Percentiles rank a stretch among this genome's conserved stretches.
phyloP scores from a whole-genome alignment of 2,329 filamentous ascomycete species.

The Lecanicillium sp. region DNA sequence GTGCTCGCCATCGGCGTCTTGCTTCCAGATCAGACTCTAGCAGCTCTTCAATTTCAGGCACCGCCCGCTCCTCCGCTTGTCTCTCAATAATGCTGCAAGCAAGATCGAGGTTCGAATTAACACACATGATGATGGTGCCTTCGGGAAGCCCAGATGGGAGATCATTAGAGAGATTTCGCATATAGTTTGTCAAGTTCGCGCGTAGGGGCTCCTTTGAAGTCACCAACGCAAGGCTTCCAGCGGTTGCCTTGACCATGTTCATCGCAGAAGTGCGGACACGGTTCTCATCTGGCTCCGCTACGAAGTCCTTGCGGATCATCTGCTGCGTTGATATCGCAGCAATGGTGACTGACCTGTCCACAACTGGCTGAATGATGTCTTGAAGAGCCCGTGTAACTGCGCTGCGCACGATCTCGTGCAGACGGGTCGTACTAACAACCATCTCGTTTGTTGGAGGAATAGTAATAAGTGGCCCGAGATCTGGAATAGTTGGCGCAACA shows the following conservation, averaged over 20 bases:
- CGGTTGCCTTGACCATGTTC: constrained; percentile 90
- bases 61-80: constrained; percentile 85
- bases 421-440: constrained; percentile 61
- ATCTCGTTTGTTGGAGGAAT: constrained; percentile 77
- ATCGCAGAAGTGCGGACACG: constrained; percentile 79
- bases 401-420: constrained; percentile 71
- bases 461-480: constrained; percentile 69
- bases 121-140: constrained; percentile 95
- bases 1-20: constrained; percentile 66
- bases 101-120: constrained; percentile 92
- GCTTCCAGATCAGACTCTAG: constrained; percentile 74
- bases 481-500: constrained; percentile 74
- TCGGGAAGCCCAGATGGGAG: constrained; percentile 81
- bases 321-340: constrained; percentile 94
- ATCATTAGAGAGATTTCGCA: constrained; percentile 61
- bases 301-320: constrained; percentile 93
- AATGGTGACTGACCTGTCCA: constrained; percentile 95
- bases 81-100: constrained; percentile 93
- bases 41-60: constrained; percentile 92
- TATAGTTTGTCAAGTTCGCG: constrained; percentile 96
- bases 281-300: constrained; percentile 83
- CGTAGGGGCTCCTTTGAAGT: constrained; percentile 95
- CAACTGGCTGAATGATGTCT: constrained; percentile 95
- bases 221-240: constrained; percentile 89
- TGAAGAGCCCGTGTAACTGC: constrained; percentile 86